Conservation (phyloP, 306 rosid species). For the Lupinus albus region DNA sequence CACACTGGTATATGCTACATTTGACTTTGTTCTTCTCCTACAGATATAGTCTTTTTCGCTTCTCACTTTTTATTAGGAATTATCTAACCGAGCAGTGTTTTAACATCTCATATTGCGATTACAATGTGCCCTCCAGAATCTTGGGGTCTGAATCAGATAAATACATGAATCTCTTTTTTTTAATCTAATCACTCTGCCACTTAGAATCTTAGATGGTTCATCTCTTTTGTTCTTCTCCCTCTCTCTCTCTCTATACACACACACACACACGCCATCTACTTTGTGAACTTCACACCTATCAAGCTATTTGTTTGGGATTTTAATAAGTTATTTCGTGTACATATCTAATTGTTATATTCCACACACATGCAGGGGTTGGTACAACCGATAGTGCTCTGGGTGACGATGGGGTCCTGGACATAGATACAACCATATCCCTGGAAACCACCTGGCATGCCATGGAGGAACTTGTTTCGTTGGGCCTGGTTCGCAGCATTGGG, state of each 20-base stretch:
- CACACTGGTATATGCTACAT: slow-evolving; percentile 62
- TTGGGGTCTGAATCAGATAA: too few species aligned
- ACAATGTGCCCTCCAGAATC: too few species aligned
- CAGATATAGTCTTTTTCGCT: not conserved
- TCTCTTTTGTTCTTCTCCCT: too few species aligned
- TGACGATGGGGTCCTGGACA: slow-evolving; percentile 83
- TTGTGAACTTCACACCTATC: not conserved
- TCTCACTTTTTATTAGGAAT: slow-evolving; percentile 12
- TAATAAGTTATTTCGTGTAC: not conserved
- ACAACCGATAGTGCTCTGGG: slow-evolving; percentile 78
- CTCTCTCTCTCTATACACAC: too few species aligned
- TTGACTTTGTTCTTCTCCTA: slow-evolving; percentile 12
- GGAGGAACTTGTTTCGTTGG: slow-evolving; percentile 84
- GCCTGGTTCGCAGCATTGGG: slow-evolving; percentile 95
- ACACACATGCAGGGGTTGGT: slow-evolving; percentile 70
- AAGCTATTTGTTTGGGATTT: slow-evolving; percentile 11
- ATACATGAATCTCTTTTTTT: too few species aligned
- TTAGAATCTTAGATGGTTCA: too few species aligned
- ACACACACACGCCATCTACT: too few species aligned
- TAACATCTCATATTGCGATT: too few species aligned
- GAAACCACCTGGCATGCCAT: slow-evolving; percentile 94
- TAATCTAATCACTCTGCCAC: not conserved
- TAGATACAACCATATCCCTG: slow-evolving; percentile 78
- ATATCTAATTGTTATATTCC: slow-evolving; percentile 29
- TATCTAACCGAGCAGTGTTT: slow-evolving; percentile 15